Evolutionary conservation across 352 stramenopile genomes (phyloP).

Genomic region (Pythium phragmitis): DNA sequence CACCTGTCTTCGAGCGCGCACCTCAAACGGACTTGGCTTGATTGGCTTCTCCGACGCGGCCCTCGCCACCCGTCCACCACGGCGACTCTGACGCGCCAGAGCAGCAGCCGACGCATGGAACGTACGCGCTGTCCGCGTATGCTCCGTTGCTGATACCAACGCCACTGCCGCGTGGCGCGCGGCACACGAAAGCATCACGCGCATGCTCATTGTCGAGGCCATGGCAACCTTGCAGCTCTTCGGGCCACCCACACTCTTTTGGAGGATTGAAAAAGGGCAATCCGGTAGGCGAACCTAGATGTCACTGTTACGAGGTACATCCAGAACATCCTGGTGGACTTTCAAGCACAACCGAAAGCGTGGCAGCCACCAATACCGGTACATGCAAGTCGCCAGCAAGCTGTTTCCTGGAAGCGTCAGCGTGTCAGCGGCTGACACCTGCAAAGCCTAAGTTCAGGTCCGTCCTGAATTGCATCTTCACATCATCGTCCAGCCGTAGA

Average conservation of each 20-base stretch:
- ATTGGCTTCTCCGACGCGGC: slow-evolving; percentile 18
- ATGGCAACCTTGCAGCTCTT: slow-evolving; percentile 14
- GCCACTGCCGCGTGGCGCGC: slow-evolving; percentile 3
- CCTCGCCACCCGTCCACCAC: slow-evolving; percentile 28
- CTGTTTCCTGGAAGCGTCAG: no score
- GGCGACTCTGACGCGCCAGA: slow-evolving; percentile 46
- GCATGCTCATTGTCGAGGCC: slow-evolving; percentile 1
- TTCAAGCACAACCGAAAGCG: neutral
- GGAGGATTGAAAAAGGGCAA: neutral
- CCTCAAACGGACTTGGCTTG: slow-evolving; percentile 30
- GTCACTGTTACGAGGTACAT: slow-evolving; percentile 4
- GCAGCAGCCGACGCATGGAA: slow-evolving; percentile 43
- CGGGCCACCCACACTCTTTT: slow-evolving; percentile 16
- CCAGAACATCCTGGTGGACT: neutral
- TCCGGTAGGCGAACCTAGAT: neutral
- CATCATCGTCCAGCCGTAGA: neutral
- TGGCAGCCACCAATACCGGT: slow-evolving; percentile 1
- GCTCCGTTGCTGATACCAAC: neutral
- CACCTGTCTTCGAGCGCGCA: neutral
- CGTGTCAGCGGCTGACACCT: neutral
- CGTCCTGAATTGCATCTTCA: neutral
- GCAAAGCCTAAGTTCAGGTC: neutral
- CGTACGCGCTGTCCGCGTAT: slow-evolving; percentile 10
- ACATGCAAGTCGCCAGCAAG: neutral
- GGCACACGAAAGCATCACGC: slow-evolving; percentile 9